These are phyloP conservation scores for Agaricales sp. DNA, from an alignment of 1,284 basidiomycete genomes.

Conservation along the genomic window DNA sequence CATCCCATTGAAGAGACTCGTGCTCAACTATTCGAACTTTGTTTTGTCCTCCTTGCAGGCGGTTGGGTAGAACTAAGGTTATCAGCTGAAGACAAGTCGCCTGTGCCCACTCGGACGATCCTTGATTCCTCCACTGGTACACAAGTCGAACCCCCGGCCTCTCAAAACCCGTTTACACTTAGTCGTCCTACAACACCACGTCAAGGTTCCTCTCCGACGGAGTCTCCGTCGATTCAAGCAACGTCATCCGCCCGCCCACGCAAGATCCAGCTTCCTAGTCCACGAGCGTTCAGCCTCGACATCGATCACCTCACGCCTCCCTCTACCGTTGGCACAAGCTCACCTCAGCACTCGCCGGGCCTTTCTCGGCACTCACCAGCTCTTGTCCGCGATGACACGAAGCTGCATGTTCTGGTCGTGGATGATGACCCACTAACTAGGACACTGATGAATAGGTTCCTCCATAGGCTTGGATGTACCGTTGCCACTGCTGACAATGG, in stretches of 20 bases:
- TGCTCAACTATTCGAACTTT: slow-evolving; percentile 2
- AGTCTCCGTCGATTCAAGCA: too few relatives aligned
- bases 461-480: slow-evolving; percentile 70
- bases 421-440: slow-evolving; percentile 76
- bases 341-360: background rate
- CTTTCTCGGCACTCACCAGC: background rate
- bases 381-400: background rate
- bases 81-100: slow-evolving; percentile 15
- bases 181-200: background rate
- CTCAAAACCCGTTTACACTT: background rate
- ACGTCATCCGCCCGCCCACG: too few relatives aligned
- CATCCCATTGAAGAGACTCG: slow-evolving; percentile 8
- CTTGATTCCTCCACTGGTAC: slow-evolving; percentile 30
- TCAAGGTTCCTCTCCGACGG: background rate
- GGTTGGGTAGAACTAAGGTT: slow-evolving; percentile 51
- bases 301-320: too few relatives aligned
- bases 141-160: slow-evolving; percentile 15
- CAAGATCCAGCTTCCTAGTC: too few relatives aligned
- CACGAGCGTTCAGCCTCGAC: too few relatives aligned
- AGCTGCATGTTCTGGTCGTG: slow-evolving; percentile 54
- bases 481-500: slow-evolving; percentile 86
- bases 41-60: slow-evolving; percentile 29
- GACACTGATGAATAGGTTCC: slow-evolving; percentile 73
- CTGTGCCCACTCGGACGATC: slow-evolving; percentile 32
- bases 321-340: background rate